Conservation (phyloP, 129 eudicot species). For the Escallonia herrerae region DNA sequence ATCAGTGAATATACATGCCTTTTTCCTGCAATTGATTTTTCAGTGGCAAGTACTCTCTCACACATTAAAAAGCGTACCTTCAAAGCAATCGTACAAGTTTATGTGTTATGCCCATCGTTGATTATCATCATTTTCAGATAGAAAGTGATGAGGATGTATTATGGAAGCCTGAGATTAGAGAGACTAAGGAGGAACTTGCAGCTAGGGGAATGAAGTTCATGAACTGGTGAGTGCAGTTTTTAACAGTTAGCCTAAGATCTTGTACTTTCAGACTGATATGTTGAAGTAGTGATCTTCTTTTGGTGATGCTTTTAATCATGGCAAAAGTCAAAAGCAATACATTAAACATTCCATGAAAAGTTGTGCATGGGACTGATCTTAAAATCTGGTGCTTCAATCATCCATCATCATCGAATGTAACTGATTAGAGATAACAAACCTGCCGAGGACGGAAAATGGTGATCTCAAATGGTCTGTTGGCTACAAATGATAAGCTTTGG, state of each 20-base stretch:
- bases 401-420: neutral
- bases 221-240: slow-evolving; percentile 45
- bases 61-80: neutral
- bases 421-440: neutral
- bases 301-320: neutral
- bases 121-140: slow-evolving; percentile 36
- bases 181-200: slow-evolving; percentile 90
- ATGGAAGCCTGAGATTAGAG: slow-evolving; percentile 82
- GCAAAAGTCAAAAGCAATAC: neutral
- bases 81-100: neutral
- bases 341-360: neutral
- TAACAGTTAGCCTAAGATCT: too few relatives aligned
- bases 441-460: neutral
- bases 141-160: slow-evolving; percentile 77
- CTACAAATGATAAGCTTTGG: neutral
- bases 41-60: slow-evolving; percentile 42
- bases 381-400: neutral
- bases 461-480: neutral
- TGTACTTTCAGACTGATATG: too few relatives aligned
- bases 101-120: neutral
- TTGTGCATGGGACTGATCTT: neutral
- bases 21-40: slow-evolving; percentile 86
- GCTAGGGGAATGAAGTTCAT: slow-evolving; percentile 68
- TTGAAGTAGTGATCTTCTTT: neutral
- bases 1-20: slow-evolving; percentile 73